Evolutionary conservation across 257 asterid species (phyloP).

Genomic region (Cordia subcordata): DNA sequence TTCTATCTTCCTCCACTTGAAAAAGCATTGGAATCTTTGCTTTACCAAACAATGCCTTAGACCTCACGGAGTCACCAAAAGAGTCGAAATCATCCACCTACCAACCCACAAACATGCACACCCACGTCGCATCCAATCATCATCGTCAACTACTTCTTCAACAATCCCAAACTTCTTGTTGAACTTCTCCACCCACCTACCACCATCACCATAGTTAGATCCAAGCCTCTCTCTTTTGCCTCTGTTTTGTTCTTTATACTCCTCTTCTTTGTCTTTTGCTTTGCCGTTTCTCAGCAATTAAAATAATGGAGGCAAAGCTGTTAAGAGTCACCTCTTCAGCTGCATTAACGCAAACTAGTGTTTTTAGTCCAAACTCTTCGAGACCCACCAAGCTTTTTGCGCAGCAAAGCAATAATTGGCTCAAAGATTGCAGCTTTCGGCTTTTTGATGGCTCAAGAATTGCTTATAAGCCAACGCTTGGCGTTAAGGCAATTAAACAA

Average conservation of each 20-base stretch:
- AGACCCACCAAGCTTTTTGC: neutral
- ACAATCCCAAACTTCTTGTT: no score
- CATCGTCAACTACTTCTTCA: no score
- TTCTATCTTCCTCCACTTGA: no score
- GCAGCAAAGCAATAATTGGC: neutral
- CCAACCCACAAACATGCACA: no score
- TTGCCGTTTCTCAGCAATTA: neutral
- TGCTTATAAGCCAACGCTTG: neutral
- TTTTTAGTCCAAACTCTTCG: neutral
- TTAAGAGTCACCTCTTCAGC: neutral
- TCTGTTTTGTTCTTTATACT: neutral
- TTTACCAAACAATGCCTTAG: no score
- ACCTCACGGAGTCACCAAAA: no score
- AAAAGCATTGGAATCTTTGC: no score
- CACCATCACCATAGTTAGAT: no score
- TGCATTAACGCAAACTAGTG: neutral
- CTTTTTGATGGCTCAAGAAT: neutral
- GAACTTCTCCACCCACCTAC: no score
- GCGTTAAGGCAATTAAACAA: neutral
- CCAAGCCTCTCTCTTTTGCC: no score
- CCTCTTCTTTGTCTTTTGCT: neutral
- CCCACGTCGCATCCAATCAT: no score
- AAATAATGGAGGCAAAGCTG: conserved; percentile 2
- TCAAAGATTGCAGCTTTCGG: neutral
- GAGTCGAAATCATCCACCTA: no score